Evolutionary conservation across 129 eudicot species (phyloP), one percentile per base, ranked within the genome.

Genomic region (Helianthus tuberosus): DNA sequence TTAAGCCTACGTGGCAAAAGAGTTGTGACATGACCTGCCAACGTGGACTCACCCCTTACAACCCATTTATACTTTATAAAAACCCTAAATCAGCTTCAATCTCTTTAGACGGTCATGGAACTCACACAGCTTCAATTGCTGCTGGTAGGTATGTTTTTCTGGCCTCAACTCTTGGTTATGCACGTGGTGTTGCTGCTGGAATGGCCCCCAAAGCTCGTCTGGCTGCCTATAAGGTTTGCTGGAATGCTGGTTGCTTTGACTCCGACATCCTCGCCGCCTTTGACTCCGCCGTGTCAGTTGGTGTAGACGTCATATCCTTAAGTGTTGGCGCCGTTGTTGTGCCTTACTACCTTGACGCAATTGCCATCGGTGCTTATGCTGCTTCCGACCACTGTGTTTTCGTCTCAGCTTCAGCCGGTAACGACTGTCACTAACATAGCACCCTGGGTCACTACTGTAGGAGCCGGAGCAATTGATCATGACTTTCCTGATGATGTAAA

Each of bases 371-470:
- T 1, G 89, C 97, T 5, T 94, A 82, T 36, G 86, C 89, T 35
- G 98, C 97, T 3, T 80, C 81, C 3, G 89, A 89, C 49, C 83
- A 83, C 20, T 96, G 96, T 0, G 72, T 94, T 1, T 90, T 94
- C 67, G 97, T 94, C 13, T 90, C 98, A 0, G 96, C 97, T 10
- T 90, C 97, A 0, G 98, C 98, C 27, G 98, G 98, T 0, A 94
- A 94, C 64, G 96, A 86, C 97, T 0, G 97, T 94, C 13, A 94
- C 98, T 3, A 94, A 90, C 75, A 76, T 94, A 3, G 96, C 98
- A 2, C 98, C 98, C 0, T 90, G 98, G 98, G 94, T 94, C 6
- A 94, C 97, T 15, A 94, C 97, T 0, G 98, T 94, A 3, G 98
- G 98, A 0, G 98, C 97, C 11, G 93, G 98, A 5, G 88, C 93